Evolutionary conservation across 495 filamentous ascomycete species (phyloP).

Genomic region (Diplogelasinospora grovesii): DNA sequence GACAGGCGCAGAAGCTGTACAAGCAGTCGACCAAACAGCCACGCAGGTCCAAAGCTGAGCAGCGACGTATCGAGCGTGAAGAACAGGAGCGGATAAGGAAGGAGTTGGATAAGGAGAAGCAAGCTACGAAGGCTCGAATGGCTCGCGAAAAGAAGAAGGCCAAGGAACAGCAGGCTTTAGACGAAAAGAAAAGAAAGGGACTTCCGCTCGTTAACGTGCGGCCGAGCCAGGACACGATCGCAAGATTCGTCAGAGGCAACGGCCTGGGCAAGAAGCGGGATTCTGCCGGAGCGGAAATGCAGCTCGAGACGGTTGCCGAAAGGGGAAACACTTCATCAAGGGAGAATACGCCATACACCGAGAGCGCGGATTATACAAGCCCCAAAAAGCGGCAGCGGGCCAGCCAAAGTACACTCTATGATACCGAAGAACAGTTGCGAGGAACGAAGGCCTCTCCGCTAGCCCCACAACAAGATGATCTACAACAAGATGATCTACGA

Average conservation of each 20-base stretch:
- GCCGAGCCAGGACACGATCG: conserved; percentile 39
- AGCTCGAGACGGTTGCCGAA: not conserved
- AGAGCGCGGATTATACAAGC: no score
- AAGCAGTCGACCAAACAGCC: conserved; percentile 24
- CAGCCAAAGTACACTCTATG: no score
- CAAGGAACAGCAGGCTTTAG: conserved; percentile 28
- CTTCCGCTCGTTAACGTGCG: conserved; percentile 34
- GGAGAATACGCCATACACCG: no score
- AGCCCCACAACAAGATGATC: no score
- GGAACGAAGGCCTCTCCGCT: no score
- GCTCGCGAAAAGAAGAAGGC: conserved; percentile 38
- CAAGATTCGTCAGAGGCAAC: conserved; percentile 34
- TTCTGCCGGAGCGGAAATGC: conserved; percentile 4
- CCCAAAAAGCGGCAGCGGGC: no score
- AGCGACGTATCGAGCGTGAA: conserved; percentile 31
- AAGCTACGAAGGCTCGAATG: conserved; percentile 25
- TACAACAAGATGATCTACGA: no score
- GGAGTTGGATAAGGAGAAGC: conserved; percentile 39
- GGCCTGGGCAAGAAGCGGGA: conserved; percentile 17
- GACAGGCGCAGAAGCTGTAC: conserved; percentile 37
- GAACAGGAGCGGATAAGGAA: conserved; percentile 39
- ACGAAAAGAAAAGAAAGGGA: conserved; percentile 34
- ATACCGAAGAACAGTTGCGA: no score
- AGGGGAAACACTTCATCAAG: no score
- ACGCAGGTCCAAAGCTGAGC: conserved; percentile 34